phyloP scores from a whole-genome alignment of 768 basidiomycete genomes.

The Arthromyces matolae region DNA sequence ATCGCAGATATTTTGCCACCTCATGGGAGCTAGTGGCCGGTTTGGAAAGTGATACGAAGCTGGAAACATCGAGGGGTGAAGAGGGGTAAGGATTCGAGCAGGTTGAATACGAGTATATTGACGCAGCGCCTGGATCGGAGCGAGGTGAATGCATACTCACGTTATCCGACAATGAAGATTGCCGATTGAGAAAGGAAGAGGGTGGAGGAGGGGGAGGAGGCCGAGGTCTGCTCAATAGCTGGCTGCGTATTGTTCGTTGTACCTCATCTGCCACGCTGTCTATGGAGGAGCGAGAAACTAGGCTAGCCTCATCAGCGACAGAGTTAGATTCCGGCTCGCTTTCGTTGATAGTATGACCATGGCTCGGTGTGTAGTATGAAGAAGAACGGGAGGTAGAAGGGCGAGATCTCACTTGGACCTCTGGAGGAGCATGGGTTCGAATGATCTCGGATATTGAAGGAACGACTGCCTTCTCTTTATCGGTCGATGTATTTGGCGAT shows the following conservation, averaged over 20 bases:
- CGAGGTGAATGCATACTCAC: constrained; percentile 51
- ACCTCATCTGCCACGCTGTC: constrained; percentile 88
- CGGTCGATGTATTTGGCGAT: constrained; percentile 12
- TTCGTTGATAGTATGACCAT: constrained; percentile 45
- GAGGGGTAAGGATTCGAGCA: constrained; percentile 41
- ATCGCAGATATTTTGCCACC: constrained; percentile 85
- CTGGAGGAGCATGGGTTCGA: constrained; percentile 67
- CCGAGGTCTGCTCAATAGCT: constrained; percentile 38
- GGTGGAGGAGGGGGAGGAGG: constrained; percentile 34
- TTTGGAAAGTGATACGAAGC: constrained; percentile 38
- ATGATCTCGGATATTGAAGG: constrained; percentile 91
- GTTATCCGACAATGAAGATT: constrained; percentile 55
- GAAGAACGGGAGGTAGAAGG: constrained; percentile 42
- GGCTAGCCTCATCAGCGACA: constrained; percentile 57
- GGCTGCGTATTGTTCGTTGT: constrained; percentile 61
- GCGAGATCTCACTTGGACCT: constrained; percentile 46
- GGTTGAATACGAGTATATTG: constrained; percentile 48
- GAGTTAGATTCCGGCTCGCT: constrained; percentile 47
- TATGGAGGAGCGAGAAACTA: constrained; percentile 77
- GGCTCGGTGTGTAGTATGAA: constrained; percentile 45
- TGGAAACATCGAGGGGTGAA: constrained; percentile 44
- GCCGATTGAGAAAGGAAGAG: constrained; percentile 42
- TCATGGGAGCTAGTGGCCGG: constrained; percentile 56
- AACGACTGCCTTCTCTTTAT: constrained; percentile 46
- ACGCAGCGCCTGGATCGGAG: constrained; percentile 50